These are phyloP conservation scores for Pseudodiploospora longispora DNA, from an alignment of 2,329 filamentous ascomycete species.

Conservation along the genomic window DNA sequence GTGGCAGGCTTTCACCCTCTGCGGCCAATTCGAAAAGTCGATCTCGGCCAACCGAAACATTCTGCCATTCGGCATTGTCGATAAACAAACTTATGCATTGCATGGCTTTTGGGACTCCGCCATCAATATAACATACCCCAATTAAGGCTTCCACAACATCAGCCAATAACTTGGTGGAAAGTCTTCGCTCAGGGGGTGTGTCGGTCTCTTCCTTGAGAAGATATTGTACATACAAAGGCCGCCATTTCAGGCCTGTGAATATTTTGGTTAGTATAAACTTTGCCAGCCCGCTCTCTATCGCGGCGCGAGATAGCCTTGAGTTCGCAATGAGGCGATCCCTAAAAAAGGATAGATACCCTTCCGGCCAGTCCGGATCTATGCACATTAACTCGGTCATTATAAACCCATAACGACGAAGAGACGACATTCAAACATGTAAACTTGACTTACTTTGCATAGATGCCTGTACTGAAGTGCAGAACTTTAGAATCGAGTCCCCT, in stretches of 20 bases:
- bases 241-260: constrained; percentile 68
- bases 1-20: constrained; percentile 25
- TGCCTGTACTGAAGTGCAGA: constrained; percentile 59
- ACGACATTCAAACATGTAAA: not conserved
- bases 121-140: constrained; percentile 63
- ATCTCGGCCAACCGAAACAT: constrained; percentile 31
- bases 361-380: constrained; percentile 60
- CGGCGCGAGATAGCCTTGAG: constrained; percentile 57
- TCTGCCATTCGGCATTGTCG: constrained; percentile 46
- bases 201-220: constrained; percentile 15
- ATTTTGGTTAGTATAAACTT: constrained; percentile 60
- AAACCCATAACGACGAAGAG: no score
- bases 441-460: constrained; percentile 38
- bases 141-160: constrained; percentile 84
- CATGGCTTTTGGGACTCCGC: constrained; percentile 56
- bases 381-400: no score
- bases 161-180: constrained; percentile 74
- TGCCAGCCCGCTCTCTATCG: constrained; percentile 57
- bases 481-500: constrained; percentile 77
- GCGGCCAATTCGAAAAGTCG: constrained; percentile 36
- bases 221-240: constrained; percentile 48
- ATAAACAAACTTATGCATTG: constrained; percentile 60
- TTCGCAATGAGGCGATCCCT: constrained; percentile 72
- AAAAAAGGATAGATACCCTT: constrained; percentile 61
- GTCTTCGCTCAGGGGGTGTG: constrained; percentile 18